Evolutionary conservation across 768 basidiomycete species (phyloP), one percentile per base, ranked within the genome.

Genomic region (Naematelia aurantialba): DNA sequence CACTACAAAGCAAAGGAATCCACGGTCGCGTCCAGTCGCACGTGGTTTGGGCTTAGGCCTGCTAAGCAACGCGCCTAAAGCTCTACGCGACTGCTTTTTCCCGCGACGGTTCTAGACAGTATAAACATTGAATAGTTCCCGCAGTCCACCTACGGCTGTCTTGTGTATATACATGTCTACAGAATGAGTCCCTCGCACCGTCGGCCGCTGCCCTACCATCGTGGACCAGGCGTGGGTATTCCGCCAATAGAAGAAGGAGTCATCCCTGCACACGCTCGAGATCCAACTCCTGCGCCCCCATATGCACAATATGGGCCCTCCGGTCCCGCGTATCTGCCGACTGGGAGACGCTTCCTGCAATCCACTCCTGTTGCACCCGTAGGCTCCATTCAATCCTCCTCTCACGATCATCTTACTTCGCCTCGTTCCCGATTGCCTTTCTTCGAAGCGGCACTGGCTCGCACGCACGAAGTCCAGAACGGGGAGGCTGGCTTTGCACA

Each of bases 401-500:
- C 46, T 30, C 12, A 26, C 31, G 2, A 42, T 25, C 27, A 17
- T 27, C 24, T 12, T 27, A n/a, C n/a, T n/a, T n/a, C n/a, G n/a
- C 22, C 29, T 13, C 22, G 24, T 17, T 39, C 57, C 4, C 34
- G 66, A 10, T 46, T 70, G 13, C 69, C 69, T 0, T 65, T 63
- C 55, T 70, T 70, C 42, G 69, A 70, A 45, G 69, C 69, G 11
- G 69, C 69, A 2, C 39, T 70, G 12, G 69, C 69, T 24, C 66
- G 69, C 1, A 60, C 66, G 27, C 57, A 65, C 11, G 60, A 60
- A n/a, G 52, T n/a, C 17, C 19, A 39, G 30, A 17, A 39, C 17
- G 34, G 34, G 34, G 34, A 39, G 17, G 8, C 34, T 39, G 34
- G 17, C 34, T 8, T 8, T 39, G 17, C 34, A 39, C 34, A 39